These are phyloP conservation scores for Ophiostoma novo-ulmi DNA, from an alignment of 2,329 filamentous ascomycete genomes.

Conservation along the genomic window DNA sequence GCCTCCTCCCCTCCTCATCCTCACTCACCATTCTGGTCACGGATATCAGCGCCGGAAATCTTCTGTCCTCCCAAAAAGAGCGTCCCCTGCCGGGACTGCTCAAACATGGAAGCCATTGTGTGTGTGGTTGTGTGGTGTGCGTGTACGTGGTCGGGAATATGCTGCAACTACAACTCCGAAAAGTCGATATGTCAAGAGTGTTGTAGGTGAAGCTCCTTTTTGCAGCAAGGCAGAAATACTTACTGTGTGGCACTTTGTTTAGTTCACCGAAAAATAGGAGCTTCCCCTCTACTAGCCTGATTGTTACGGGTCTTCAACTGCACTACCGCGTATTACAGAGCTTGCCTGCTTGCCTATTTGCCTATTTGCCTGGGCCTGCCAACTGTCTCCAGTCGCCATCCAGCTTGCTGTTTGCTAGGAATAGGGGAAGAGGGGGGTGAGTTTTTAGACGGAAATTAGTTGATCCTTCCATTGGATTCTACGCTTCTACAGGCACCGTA, in stretches of 20 bases:
- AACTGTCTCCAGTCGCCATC: neutral
- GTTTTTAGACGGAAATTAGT: slow-evolving; percentile 26
- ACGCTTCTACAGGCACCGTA: neutral
- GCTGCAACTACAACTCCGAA: neutral
- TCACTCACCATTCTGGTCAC: slow-evolving; percentile 81
- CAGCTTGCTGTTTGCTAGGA: neutral
- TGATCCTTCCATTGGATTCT: slow-evolving; percentile 24
- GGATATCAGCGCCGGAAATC: slow-evolving; percentile 92
- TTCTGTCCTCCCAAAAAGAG: slow-evolving; percentile 96
- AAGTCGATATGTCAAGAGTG: slow-evolving; percentile 1
- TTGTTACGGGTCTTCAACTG: neutral
- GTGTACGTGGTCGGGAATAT: neutral
- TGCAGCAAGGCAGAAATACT: slow-evolving; percentile 23
- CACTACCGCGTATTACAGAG: slow-evolving; percentile 7
- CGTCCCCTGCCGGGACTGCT: slow-evolving; percentile 90
- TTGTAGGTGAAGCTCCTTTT: slow-evolving; percentile 19
- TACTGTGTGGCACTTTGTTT: neutral
- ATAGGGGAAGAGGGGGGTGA: slow-evolving; percentile 20
- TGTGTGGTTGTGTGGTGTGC: slow-evolving; percentile 21
- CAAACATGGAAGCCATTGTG: slow-evolving; percentile 88
- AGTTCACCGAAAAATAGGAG: slow-evolving; percentile 12
- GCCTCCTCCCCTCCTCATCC: neutral
- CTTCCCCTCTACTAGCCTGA: slow-evolving; percentile 4
- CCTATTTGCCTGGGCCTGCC: neutral
- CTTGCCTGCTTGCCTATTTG: neutral